Percentiles rank a stretch among this genome's conserved stretches.
Evolutionary conservation across 2,329 filamentous ascomycete genomes (phyloP).

Genomic region (Aureobasidium sp.): DNA sequence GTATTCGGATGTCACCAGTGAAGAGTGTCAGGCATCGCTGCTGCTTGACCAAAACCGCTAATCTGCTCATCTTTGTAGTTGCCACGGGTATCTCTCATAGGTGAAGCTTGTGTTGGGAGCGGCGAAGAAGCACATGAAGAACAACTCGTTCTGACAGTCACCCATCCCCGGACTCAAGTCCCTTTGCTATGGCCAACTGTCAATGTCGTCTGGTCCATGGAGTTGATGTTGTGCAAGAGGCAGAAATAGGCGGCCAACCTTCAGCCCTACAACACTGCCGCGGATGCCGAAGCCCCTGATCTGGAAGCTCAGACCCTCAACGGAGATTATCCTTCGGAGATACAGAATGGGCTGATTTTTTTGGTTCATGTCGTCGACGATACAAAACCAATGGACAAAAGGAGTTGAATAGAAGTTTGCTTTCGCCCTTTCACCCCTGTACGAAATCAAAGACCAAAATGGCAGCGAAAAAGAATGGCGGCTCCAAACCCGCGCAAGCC

Average conservation of each 20-base stretch:
- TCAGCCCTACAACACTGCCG: constrained; percentile 3
- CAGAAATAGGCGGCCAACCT: not conserved
- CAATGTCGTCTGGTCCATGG: too few relatives aligned
- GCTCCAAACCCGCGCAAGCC: not conserved
- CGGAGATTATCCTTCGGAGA: constrained; percentile 14
- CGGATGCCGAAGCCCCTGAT: constrained; percentile 4
- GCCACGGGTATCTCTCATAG: too few relatives aligned
- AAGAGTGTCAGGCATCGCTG: too few relatives aligned
- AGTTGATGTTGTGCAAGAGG: too few relatives aligned
- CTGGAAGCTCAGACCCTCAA: not conserved
- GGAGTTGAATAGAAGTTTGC: not conserved
- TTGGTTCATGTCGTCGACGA: constrained; percentile 10
- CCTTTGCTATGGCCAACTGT: too few relatives aligned
- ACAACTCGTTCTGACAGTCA: too few relatives aligned
- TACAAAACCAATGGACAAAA: constrained; percentile 2
- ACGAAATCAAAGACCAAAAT: not conserved
- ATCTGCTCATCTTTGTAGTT: too few relatives aligned
- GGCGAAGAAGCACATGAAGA: too few relatives aligned
- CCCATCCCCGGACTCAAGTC: too few relatives aligned
- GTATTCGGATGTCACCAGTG: too few relatives aligned
- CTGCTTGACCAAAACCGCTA: too few relatives aligned
- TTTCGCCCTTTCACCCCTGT: not conserved
- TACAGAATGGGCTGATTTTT: constrained; percentile 15
- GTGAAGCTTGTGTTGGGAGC: too few relatives aligned
- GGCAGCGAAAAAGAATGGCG: not conserved